Evolutionary conservation across 352 stramenopile species (phyloP).

Genomic region (Phytophthora europaea): DNA sequence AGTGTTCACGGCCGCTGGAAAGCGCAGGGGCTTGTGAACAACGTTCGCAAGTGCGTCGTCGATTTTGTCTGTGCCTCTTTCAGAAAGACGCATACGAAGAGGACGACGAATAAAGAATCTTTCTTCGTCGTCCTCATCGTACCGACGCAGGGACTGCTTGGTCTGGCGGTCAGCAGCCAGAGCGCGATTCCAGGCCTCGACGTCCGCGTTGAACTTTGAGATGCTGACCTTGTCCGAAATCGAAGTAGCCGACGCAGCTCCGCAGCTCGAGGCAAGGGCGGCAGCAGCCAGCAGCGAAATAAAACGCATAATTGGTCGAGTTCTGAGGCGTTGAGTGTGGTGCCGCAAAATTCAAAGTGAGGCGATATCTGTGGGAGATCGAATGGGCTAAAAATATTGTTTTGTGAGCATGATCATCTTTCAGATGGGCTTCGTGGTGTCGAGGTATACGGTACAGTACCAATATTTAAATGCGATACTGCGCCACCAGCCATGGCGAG

Average conservation of each 20-base stretch:
- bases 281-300: conserved; percentile 1
- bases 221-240: not conserved
- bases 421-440: conserved; percentile 1
- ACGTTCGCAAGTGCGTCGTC: not conserved
- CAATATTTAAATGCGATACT: too few relatives aligned
- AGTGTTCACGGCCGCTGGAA: not conserved
- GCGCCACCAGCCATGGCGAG: too few relatives aligned
- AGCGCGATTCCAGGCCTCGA: not conserved
- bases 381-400: not conserved
- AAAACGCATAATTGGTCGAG: conserved; percentile 1
- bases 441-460: not conserved
- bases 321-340: too few relatives aligned
- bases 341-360: conserved; percentile 4
- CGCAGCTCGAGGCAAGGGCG: not conserved
- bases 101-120: too few relatives aligned
- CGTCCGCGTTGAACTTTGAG: not conserved
- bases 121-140: conserved; percentile 1
- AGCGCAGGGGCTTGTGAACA: not conserved
- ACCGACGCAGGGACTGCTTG: not conserved
- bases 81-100: too few relatives aligned
- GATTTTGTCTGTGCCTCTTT: not conserved
- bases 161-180: not conserved
- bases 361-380: too few relatives aligned
- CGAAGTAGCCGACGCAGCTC: not conserved
- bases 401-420: not conserved